Evolutionary conservation across 495 filamentous ascomycete species (phyloP), one percentile per base, ranked within the genome.

Genomic region (Penicillium canescens): DNA sequence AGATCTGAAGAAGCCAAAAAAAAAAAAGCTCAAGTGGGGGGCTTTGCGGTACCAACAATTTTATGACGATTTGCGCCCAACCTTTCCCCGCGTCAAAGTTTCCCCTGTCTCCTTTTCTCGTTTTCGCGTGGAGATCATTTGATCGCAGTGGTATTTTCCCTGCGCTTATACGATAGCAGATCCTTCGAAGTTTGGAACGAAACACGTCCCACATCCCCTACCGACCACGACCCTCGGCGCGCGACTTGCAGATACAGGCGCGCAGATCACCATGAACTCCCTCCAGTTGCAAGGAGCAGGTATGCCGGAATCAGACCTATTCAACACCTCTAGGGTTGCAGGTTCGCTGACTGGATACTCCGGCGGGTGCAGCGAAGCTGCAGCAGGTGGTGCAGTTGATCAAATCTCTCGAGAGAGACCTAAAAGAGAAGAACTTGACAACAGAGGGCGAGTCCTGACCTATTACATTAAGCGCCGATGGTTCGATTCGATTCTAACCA

Each of bases 321-420:
- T 9, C 16, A 5, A 6, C 18, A 16, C 7, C 10, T 1, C 13
- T 6, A 21, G 28, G 9, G 26, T 7, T 31, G 18, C n/a, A 37
- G 18, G 9, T 36, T 2, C 10, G 9, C 39, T 51, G 9, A 51
- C 37, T 46, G 41, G 37, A 71, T 43, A 24, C 69, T 46, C n/a
- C 28, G 28, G 70, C 69, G 1, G 63, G 6, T 42, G 60, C 54
- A 91, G 87, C 77, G 45, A 90, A 90, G 67, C 67, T 86, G 28
- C 68, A 79, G 21, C 82, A 87, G 20, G 83, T 90, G 33, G 83
- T 78, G 8, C 67, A 71, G 45, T 66, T 91, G 21, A 62, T 91
- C 56, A 69, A 76, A 11, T 77, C 73, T 11, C 71, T 92, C 21
- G 70, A 81, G 3, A 59, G 78, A 42, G 86, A 91, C 63, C 65